Evolutionary conservation across 1,284 basidiomycete genomes (phyloP).

Genomic region (Trametes pubescens): DNA sequence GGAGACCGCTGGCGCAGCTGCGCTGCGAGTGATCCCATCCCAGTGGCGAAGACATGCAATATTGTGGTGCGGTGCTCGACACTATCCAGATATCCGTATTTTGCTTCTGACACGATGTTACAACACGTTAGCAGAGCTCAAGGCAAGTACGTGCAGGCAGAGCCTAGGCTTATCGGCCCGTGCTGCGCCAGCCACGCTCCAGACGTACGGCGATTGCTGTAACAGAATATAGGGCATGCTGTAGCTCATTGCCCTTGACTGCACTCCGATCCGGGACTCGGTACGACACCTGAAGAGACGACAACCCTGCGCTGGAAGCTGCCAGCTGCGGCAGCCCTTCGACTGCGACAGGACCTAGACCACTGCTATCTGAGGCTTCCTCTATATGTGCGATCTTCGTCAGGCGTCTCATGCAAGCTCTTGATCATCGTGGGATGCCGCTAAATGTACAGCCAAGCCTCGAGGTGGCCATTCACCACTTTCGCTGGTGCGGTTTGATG

Average conservation of each 20-base stretch:
- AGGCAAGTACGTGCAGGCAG: background rate
- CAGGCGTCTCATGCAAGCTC: background rate
- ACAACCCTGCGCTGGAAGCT: background rate
- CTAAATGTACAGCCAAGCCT: background rate
- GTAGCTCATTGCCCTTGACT: background rate
- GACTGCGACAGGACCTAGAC: background rate
- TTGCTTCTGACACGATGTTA: too few species aligned
- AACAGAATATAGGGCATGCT: background rate
- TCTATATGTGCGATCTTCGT: conserved; percentile 5
- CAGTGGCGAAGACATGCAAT: too few species aligned
- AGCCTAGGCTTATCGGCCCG: background rate
- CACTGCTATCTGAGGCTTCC: background rate
- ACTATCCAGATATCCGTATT: too few species aligned
- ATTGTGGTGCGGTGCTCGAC: too few species aligned
- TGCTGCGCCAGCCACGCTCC: background rate
- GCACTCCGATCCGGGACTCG: background rate
- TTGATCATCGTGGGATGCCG: background rate
- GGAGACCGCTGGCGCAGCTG: too few species aligned
- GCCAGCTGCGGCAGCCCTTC: background rate
- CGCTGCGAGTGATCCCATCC: too few species aligned
- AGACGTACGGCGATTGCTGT: background rate
- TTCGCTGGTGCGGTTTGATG: background rate
- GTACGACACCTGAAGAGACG: background rate
- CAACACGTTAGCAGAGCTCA: too few species aligned
- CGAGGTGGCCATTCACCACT: background rate